Percentiles rank a stretch among this genome's conserved stretches.
phyloP scores from a whole-genome alignment of 2,329 filamentous ascomycete genomes.

The Fusarium tupiense region DNA sequence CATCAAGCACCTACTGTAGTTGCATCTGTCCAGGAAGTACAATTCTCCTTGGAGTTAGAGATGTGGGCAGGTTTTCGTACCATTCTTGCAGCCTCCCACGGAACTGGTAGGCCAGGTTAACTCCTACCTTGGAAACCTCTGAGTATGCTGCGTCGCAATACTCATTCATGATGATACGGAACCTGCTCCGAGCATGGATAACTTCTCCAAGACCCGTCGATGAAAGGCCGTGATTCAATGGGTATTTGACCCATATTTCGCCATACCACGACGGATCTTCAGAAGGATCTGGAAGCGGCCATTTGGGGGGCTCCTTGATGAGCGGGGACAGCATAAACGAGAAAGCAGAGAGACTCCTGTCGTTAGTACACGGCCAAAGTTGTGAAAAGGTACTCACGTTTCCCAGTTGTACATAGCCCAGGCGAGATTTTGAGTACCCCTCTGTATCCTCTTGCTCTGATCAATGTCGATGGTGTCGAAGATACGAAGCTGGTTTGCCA shows the following conservation, averaged over 20 bases:
- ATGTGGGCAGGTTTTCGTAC: constrained; percentile 41
- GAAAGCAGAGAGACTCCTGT: constrained; percentile 36
- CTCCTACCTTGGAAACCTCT: constrained; percentile 10
- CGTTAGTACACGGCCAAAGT: neutral
- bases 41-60: constrained; percentile 44
- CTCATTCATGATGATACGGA: constrained; percentile 50
- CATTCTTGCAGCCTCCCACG: constrained; percentile 39
- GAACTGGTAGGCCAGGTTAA: constrained; percentile 35
- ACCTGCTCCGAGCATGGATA: constrained; percentile 42
- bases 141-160: constrained; percentile 35
- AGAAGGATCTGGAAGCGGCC: constrained; percentile 44
- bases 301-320: constrained; percentile 44
- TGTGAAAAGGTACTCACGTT: constrained; percentile 26
- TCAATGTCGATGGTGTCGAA: constrained; percentile 35
- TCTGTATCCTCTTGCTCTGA: constrained; percentile 26
- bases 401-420: constrained; percentile 52
- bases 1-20: constrained; percentile 46
- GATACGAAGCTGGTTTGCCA: constrained; percentile 48
- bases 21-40: constrained; percentile 49
- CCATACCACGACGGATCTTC: constrained; percentile 45
- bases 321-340: constrained; percentile 43
- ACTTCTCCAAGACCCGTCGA: constrained; percentile 42
- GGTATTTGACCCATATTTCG: constrained; percentile 51
- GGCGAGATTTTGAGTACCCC: constrained; percentile 43
- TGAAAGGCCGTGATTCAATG: constrained; percentile 33